Evolutionary conservation across 176 grass and related monocot species (phyloP), one percentile per base, ranked within the genome.

Genomic region (Cenchrus fungigraminus): DNA sequence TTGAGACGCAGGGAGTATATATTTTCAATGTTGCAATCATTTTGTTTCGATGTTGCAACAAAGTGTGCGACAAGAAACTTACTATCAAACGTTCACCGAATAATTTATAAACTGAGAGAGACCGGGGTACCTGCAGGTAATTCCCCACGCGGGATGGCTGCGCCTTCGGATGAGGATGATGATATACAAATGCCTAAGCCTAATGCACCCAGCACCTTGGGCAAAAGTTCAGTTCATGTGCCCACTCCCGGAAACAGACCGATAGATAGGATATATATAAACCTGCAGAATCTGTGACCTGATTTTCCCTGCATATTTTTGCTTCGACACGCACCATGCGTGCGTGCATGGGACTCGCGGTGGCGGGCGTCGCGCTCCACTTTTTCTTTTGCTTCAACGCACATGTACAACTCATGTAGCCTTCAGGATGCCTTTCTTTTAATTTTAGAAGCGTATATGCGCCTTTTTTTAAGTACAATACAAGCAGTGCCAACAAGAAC

Each of bases 251-350:
- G 31, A 19, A 9, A 16, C 47, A 0, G 9, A 50, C 59, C 50
- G 14, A 10, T 16, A 51, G 5, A 10, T 16, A 51, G 5, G 29
- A 44, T 1, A 51, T 0, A 61, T 77, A 61, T 77, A 79, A 65
- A 29, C 76, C 47, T 12, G 70, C 82, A 70, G 29, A 37, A 88
- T 74, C 60, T 0, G 6, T 10, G 19, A 25, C 50, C 19, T 9
- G 58, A 74, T 84, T 76, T 85, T 7, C 63, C 9, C 45, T 12
- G 9, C 3, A 8, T 54, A 68, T 59, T 76, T 67, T 68, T 68
- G 53, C 9, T 8, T 7, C 2, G 13, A 11, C 63, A n/a, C 6
- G 49, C 49, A 13, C 11, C 28, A 6, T 53, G 46, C 20, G 19
- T 53, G 46, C 20, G 19, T 40, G 56, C 25, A 19, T 37, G 29